Percentiles rank a stretch among this genome's conserved stretches.
These are phyloP conservation scores for Amanita brunnescens DNA, from an alignment of 768 basidiomycete genomes.

Conservation along the genomic window DNA sequence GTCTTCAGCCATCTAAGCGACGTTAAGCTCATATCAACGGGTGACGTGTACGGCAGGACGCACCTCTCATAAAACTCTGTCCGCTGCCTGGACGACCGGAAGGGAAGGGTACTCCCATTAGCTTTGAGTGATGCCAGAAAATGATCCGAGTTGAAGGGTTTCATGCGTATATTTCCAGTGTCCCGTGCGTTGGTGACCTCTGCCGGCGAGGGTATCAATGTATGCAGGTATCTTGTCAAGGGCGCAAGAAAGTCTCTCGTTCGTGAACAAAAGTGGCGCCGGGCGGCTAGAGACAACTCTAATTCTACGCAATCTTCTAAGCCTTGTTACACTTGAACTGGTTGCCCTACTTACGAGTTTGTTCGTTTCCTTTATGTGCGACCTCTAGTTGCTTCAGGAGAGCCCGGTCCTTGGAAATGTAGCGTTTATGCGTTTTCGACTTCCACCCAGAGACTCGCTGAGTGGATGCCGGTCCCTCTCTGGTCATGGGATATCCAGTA, in stretches of 20 bases:
- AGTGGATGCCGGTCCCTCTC: neutral
- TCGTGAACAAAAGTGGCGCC: conserved; percentile 76
- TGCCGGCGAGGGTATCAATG: conserved; percentile 67
- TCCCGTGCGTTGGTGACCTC: conserved; percentile 34
- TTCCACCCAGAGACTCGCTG: conserved; percentile 54
- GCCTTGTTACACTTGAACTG: neutral
- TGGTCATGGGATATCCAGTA: conserved; percentile 10
- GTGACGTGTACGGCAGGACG: neutral
- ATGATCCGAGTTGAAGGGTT: conserved; percentile 57
- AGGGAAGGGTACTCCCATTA: conserved; percentile 65
- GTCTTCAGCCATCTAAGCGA: conserved; percentile 52
- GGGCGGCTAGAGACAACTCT: conserved; percentile 55
- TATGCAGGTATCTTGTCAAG: conserved; percentile 84
- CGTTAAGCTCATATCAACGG: conserved; percentile 1
- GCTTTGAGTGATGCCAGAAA: conserved; percentile 70
- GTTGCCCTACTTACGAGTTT: conserved; percentile 37
- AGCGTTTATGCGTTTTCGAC: conserved; percentile 69
- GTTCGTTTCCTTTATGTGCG: conserved; percentile 40
- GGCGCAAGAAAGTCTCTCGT: conserved; percentile 85
- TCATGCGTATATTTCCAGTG: conserved; percentile 36
- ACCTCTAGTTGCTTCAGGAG: conserved; percentile 68
- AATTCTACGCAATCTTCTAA: conserved; percentile 32
- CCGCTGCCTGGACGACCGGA: conserved; percentile 55
- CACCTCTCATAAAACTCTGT: conserved; percentile 65
- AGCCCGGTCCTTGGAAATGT: conserved; percentile 75